A percentile compares a stretch with the other conserved stretches of the same genome.
Evolutionary conservation across 345 rosid genomes (phyloP).

Genomic region (Salix koriyanagi): DNA sequence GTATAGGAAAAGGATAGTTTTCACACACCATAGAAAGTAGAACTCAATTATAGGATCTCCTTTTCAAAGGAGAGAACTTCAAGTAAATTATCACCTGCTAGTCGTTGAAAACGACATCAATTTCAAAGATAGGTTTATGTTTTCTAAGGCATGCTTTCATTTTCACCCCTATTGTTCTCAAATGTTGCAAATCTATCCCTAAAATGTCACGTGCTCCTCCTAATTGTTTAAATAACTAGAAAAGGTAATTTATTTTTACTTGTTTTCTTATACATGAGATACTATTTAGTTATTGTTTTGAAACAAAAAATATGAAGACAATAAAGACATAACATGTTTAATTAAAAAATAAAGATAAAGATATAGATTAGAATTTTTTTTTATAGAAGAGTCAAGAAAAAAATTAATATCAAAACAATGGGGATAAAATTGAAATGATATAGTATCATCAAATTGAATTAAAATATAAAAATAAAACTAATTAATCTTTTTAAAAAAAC

Average conservation of each 20-base stretch:
- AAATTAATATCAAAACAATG: no score
- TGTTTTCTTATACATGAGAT: no score
- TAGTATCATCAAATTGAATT: no score
- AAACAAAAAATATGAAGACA: no score
- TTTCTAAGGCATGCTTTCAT: not conserved
- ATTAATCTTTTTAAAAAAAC: no score
- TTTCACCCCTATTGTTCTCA: not conserved
- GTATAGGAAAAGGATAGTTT: not conserved
- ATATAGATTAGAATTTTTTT: no score
- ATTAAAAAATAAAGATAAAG: no score
- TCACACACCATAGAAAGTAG: not conserved
- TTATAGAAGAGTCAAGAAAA: no score
- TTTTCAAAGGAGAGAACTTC: not conserved
- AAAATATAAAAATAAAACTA: no score
- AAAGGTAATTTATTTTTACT: not conserved
- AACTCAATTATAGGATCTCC: not conserved
- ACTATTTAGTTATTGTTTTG: no score
- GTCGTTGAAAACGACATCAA: not conserved
- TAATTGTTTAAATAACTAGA: not conserved
- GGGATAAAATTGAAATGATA: no score
- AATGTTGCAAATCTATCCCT: not conserved
- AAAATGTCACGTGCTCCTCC: not conserved
- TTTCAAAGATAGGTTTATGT: not conserved
- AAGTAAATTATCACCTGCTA: not conserved
- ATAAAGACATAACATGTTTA: no score